These are phyloP conservation scores for Allium fistulosum DNA, from an alignment of 106 monocot genomes.

Conservation along the genomic window DNA sequence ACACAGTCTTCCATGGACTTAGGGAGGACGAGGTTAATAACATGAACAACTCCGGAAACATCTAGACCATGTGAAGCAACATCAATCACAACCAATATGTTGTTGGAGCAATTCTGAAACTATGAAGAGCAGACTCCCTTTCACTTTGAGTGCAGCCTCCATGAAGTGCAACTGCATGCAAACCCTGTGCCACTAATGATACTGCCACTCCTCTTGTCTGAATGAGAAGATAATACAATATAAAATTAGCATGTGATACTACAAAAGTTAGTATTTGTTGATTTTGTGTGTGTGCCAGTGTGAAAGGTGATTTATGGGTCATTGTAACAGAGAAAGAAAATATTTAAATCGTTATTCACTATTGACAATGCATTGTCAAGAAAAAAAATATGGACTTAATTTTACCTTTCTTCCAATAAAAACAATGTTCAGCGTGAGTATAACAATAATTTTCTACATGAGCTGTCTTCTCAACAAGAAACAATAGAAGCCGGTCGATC, in stretches of 20 bases:
- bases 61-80: constrained; percentile 60
- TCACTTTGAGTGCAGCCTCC: constrained; percentile 53
- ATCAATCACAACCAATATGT: constrained; percentile 60
- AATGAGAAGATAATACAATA: background rate
- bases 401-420: constrained; percentile 63
- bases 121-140: constrained; percentile 43
- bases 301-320: background rate
- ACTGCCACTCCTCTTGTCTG: constrained; percentile 54
- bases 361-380: background rate
- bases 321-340: background rate
- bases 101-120: constrained; percentile 43
- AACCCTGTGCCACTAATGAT: constrained; percentile 46
- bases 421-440: constrained; percentile 30
- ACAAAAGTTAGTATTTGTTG: too few species aligned
- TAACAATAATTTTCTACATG: constrained; percentile 31
- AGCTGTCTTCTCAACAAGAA: constrained; percentile 48
- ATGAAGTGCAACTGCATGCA: constrained; percentile 54
- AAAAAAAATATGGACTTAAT: background rate
- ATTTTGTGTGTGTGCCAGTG: background rate
- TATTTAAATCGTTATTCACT: background rate
- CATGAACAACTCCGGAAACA: constrained; percentile 56
- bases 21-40: constrained; percentile 60
- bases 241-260: too few species aligned
- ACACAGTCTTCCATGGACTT: constrained; percentile 4
- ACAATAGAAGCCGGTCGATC: constrained; percentile 44